Evolutionary conservation across 805 yeast species (phyloP), one percentile per base, ranked within the genome.

Genomic region (Limtongozyma cylindracea): DNA sequence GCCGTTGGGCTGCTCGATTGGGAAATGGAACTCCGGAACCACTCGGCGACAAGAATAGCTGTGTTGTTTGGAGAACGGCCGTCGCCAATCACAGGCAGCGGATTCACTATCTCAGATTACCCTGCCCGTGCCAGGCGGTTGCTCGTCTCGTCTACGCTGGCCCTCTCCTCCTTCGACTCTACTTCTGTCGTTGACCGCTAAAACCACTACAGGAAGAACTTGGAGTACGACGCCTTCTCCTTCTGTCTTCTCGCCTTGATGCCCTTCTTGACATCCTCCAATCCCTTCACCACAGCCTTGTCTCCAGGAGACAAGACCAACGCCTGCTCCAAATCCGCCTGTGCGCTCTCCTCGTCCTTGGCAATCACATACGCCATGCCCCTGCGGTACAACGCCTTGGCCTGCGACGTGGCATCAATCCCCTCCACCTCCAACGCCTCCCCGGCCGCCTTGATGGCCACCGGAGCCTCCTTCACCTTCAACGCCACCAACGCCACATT

Each of bases 301-400:
- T 82, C 95, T 12, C 50, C 47, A 16, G 88, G 91, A 16, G 69
- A 60, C 18, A 59, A 43, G 25, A 52, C 45, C 13, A 62, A 43
- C 0, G 95, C 94, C 27, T 53, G 49, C 30, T 65, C 61, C 25
- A 80, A 56, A 28, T 69, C 71, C 8, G 41, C 45, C 22, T 70
- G 47, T 0, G 93, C 91, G 25, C 52, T 58, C 15, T 70, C 84
- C 24, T 65, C 69, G 36, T 74, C 68, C 36, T 70, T 70, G 12
- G 55, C 47, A 6, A 58, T 44, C 27, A 62, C 43, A 34, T 65
- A 57, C 2, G 88, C 93, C 37, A 59, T 49, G 17, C 91, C 94
- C 42, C 84, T 67, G 41, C 96, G 68, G 51, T 68, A 82, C 20
- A 62, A 48, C 0, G 94, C 95, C 50, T 82, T 82, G 10, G 91